Evolutionary conservation across 1,139 yeast species (phyloP).

Genomic region (Ogataea hybrid): DNA sequence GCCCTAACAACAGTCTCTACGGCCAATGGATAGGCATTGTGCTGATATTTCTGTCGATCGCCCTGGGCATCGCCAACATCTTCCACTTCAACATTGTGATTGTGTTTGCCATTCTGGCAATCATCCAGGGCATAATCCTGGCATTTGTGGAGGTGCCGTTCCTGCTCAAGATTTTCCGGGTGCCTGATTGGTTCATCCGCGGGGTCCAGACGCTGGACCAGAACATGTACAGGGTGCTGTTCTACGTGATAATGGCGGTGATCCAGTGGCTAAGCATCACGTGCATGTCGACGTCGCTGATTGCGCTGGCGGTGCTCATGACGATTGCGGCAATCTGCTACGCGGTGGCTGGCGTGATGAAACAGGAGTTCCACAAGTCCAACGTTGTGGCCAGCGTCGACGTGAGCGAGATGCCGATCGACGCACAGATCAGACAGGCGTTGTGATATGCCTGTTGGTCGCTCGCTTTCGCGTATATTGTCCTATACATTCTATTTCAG

Average conservation of each 20-base stretch:
- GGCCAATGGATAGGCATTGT: slow-evolving; percentile 78
- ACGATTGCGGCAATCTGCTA: slow-evolving; percentile 70
- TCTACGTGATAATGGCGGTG: slow-evolving; percentile 65
- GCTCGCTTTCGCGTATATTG: background rate
- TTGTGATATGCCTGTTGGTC: slow-evolving; percentile 13
- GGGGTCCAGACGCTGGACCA: slow-evolving; percentile 71
- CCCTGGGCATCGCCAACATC: slow-evolving; percentile 87
- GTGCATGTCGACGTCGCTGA: slow-evolving; percentile 72
- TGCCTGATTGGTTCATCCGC: slow-evolving; percentile 79
- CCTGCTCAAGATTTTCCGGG: slow-evolving; percentile 82
- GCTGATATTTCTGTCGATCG: slow-evolving; percentile 74
- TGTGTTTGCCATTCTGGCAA: slow-evolving; percentile 76
- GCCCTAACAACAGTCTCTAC: slow-evolving; percentile 41
- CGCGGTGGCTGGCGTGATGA: slow-evolving; percentile 70
- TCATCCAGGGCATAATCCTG: slow-evolving; percentile 79
- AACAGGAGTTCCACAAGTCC: slow-evolving; percentile 74
- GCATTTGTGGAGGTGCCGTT: slow-evolving; percentile 92
- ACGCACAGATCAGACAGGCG: slow-evolving; percentile 34
- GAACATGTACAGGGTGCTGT: slow-evolving; percentile 62
- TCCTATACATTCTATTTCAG: slow-evolving; percentile 8
- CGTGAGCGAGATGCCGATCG: slow-evolving; percentile 32
- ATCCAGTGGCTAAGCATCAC: slow-evolving; percentile 82
- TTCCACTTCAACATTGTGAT: slow-evolving; percentile 83
- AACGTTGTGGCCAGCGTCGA: slow-evolving; percentile 35
- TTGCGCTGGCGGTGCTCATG: slow-evolving; percentile 80